A percentile compares a stretch with the other conserved stretches of the same genome.
These are phyloP conservation scores for Schizophyllum commune DNA, from an alignment of 1,284 basidiomycete species.

Conservation along the genomic window DNA sequence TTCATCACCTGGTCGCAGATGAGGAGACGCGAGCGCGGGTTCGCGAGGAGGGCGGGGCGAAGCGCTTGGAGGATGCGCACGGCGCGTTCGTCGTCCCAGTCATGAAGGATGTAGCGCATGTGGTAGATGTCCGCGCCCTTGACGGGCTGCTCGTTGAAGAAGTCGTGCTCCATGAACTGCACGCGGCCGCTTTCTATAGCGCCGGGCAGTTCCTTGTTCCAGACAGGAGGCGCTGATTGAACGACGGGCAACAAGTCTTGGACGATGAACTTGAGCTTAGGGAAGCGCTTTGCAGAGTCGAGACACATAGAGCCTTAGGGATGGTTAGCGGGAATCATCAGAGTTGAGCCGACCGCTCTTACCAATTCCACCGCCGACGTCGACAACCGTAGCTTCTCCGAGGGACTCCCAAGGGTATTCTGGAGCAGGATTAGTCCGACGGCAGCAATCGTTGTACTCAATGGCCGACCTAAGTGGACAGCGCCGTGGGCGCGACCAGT, in stretches of 20 bases:
- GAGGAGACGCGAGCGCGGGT: not conserved
- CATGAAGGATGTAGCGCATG: constrained; percentile 20
- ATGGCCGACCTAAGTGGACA: not conserved
- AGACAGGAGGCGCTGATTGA: constrained; percentile 9
- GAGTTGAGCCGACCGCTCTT: not conserved
- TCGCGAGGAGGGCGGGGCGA: not conserved
- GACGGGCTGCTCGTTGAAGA: constrained; percentile 23
- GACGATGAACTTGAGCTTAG: constrained; percentile 12
- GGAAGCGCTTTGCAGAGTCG: constrained; percentile 4
- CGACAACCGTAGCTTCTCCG: constrained; percentile 11
- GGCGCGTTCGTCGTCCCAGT: constrained; percentile 17
- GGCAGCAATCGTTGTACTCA: not conserved
- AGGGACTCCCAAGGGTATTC: not conserved
- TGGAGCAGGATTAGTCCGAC: not conserved
- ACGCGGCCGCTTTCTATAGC: constrained; percentile 11
- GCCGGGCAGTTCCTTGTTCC: constrained; percentile 10
- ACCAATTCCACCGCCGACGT: constrained; percentile 20
- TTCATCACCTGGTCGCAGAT: not conserved
- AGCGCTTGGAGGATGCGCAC: constrained; percentile 17
- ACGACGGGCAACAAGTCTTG: constrained; percentile 12
- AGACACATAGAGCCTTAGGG: not conserved
- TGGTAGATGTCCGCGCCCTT: constrained; percentile 20
- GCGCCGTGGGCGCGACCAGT: not conserved
- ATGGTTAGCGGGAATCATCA: not conserved
- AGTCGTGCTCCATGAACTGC: constrained; percentile 19